Evolutionary conservation across 2,329 filamentous ascomycete species (phyloP).

Genomic region (Pseudocercospora cruenta): DNA sequence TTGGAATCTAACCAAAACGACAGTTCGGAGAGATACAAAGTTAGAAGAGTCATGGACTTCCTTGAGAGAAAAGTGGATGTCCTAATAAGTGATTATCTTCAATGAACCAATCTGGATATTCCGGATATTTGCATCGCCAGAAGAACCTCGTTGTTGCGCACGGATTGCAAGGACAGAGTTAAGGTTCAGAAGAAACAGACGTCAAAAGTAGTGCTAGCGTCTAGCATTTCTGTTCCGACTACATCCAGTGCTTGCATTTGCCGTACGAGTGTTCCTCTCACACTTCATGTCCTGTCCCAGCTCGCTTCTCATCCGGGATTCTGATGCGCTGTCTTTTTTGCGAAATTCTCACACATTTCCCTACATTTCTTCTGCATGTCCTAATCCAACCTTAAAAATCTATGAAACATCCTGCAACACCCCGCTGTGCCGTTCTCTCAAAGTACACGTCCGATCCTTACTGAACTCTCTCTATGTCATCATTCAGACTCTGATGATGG

Average conservation of each 20-base stretch:
- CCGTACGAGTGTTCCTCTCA: background rate
- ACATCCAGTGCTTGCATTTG: slow-evolving; percentile 7
- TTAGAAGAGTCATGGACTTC: background rate
- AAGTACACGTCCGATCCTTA: background rate
- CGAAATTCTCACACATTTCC: background rate
- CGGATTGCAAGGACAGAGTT: background rate
- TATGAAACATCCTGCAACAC: slow-evolving; percentile 20
- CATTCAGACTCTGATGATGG: background rate
- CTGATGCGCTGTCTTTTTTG: slow-evolving; percentile 8
- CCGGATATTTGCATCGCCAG: background rate
- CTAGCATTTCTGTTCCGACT: slow-evolving; percentile 7
- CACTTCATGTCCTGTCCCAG: slow-evolving; percentile 4
- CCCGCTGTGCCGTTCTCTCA: slow-evolving; percentile 11
- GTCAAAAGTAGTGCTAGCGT: background rate
- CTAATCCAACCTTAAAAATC: slow-evolving; percentile 17
- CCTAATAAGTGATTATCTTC: background rate
- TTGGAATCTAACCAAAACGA: slow-evolving; percentile 1
- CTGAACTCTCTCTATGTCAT: slow-evolving; percentile 10
- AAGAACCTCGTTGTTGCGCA: background rate
- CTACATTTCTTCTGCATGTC: slow-evolving; percentile 1
- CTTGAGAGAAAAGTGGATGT: slow-evolving; percentile 1
- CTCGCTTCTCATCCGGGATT: background rate
- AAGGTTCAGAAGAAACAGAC: slow-evolving; percentile 5
- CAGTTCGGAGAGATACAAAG: background rate
- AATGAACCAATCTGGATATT: slow-evolving; percentile 1